Base-by-base conservation (phyloP, 1,139 yeast genomes). In the Williopsis jadinii region DNA sequence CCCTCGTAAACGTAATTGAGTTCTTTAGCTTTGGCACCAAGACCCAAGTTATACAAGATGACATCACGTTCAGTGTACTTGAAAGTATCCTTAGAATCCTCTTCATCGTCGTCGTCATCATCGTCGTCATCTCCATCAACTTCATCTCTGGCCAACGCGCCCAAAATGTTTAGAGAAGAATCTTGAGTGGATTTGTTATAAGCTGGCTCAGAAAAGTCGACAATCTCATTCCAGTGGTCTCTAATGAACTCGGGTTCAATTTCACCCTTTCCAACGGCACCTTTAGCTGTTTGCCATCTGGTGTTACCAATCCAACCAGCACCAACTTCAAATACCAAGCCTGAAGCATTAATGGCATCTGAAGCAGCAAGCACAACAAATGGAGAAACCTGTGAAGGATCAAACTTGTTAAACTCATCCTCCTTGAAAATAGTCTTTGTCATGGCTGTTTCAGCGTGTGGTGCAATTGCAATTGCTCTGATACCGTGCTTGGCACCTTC, bases 401-500 rank as follows among this genome's bases (percentile, higher is more conserved):
- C 88, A 67, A 83, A 87, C 58, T 82, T 78, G 65, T 86, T 86
- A 68, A 75, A 67, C 63, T 90, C 97, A 41, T 70, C 69, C 47
- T 82, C 84, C 41, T 80, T 75, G 68, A 90, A 86, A 41, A 92
- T 77, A 9, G 95, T 83, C 60, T 78, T 75, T 30, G 97, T 92
- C 98, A 92, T 92, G 49, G 95, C 92, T 39, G 98, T 90, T 60
- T 90, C 97, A 35, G 97, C 97, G 62, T 90, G 96, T 45, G 98
- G 98, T 37, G 97, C 97, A 62, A 88, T 83, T 38, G 80, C 74
- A 61, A 90, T 86, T 46, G 80, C 92, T 59, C 73, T 72, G 55
- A 92, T 86, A 60, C 83, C 80, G 59, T 70, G 61, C 65, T 77
- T 87, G 47, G 80, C 78, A 56, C 98, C 98, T 68, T 92, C 98